phyloP scores from a whole-genome alignment of 345 rosid species.

The Eucalyptus tenuipes region DNA sequence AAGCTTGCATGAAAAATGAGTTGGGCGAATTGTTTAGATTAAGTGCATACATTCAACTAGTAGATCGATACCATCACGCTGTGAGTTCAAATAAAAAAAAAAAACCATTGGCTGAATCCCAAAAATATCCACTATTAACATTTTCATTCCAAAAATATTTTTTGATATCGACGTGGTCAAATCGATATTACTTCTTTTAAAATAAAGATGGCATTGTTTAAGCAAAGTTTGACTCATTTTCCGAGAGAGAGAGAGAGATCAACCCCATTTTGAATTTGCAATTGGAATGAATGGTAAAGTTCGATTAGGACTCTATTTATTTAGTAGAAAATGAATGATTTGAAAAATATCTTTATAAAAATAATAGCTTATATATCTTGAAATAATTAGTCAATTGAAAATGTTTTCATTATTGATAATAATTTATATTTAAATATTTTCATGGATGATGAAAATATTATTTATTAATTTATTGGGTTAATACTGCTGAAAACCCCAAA shows the following conservation, averaged over 20 bases:
- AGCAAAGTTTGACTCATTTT: not conserved
- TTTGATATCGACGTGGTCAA: not conserved
- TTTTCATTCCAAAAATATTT: not conserved
- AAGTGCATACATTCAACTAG: rapidly evolving
- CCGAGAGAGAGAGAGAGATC: not conserved
- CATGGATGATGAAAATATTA: rapidly evolving
- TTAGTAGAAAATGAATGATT: too few relatives aligned
- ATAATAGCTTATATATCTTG: too few relatives aligned
- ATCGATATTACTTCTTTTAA: too few relatives aligned
- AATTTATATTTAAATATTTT: too few relatives aligned
- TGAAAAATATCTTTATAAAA: too few relatives aligned
- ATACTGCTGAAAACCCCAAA: too few relatives aligned
- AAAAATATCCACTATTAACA: not conserved
- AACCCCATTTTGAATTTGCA: not conserved
- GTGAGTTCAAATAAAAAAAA: not conserved
- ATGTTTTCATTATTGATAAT: too few relatives aligned
- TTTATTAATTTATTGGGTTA: too few relatives aligned
- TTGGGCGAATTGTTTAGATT: not conserved
- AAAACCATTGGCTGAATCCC: not conserved
- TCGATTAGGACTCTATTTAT: not conserved
- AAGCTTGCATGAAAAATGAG: not conserved
- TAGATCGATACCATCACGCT: rapidly evolving
- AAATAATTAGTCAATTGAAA: too few relatives aligned
- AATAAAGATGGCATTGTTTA: not conserved
- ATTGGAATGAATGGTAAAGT: not conserved